These are phyloP conservation scores for Trichoderma afroharzianum DNA, from an alignment of 2,329 filamentous ascomycete species.

Conservation along the genomic window DNA sequence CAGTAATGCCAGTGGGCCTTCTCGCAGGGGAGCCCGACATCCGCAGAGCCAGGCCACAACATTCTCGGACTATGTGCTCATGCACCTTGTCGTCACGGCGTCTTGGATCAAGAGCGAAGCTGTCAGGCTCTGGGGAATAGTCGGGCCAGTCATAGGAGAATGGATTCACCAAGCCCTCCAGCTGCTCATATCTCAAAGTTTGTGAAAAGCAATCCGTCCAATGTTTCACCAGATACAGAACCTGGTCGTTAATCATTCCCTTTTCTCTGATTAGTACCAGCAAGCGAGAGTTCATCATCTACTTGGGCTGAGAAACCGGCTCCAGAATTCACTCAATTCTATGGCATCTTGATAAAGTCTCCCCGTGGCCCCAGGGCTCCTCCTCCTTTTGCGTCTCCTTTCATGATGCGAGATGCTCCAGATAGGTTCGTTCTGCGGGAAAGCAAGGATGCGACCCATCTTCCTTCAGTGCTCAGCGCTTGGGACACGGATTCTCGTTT, in stretches of 20 bases:
- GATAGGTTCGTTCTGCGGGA: background rate
- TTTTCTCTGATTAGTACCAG: background rate
- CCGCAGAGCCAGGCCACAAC: background rate
- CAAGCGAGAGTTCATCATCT: background rate
- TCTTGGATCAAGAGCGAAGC: background rate
- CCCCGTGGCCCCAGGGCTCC: background rate
- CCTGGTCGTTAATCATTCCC: background rate
- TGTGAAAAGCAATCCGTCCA: background rate
- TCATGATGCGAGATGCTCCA: background rate
- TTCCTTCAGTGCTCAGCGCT: background rate
- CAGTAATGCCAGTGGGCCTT: background rate
- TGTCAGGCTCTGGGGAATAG: background rate
- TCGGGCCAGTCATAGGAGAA: background rate
- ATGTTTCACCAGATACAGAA: background rate
- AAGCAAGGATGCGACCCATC: background rate
- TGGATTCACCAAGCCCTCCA: background rate
- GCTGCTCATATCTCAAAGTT: background rate
- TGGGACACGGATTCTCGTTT: background rate
- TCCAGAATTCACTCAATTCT: constrained; percentile 2
- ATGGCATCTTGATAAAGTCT: constrained; percentile 1
- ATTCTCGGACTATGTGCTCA: background rate
- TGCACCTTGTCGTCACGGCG: background rate
- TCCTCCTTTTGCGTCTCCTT: background rate
- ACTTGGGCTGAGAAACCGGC: background rate
- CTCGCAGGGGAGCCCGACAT: background rate